Conservation (phyloP, 2,329 filamentous ascomycete genomes). For the Diaporthe citrichinensis region DNA sequence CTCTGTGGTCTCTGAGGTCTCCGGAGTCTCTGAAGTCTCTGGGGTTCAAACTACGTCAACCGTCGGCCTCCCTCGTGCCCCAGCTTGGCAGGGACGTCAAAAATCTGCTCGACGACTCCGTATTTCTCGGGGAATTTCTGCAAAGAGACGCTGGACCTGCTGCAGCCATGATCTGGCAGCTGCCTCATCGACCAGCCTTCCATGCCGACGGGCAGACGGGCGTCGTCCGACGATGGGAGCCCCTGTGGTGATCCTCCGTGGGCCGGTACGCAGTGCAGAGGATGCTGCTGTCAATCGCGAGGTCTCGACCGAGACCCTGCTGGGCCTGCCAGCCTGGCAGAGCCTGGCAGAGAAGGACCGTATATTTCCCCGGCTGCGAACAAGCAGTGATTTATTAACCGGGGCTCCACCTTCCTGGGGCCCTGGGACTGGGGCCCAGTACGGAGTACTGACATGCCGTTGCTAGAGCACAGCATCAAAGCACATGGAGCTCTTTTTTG, state of each 20-base stretch:
- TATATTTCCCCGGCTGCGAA: slow-evolving; percentile 39
- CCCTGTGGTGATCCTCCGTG: slow-evolving; percentile 34
- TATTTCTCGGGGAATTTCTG: slow-evolving; percentile 34
- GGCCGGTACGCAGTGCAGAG: slow-evolving; percentile 9
- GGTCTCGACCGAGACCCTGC: slow-evolving; percentile 29
- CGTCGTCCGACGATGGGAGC: slow-evolving; percentile 34
- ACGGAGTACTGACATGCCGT: slow-evolving; percentile 25
- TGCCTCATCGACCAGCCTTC: slow-evolving; percentile 30
- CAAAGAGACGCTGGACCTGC: slow-evolving; percentile 17
- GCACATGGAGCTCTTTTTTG: slow-evolving; percentile 35
- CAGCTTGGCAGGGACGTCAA: slow-evolving; percentile 33
- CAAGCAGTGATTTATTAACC: slow-evolving; percentile 28
- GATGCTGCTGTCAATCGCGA: slow-evolving; percentile 9
- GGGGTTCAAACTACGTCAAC: slow-evolving; percentile 19
- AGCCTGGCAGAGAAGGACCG: slow-evolving; percentile 27
- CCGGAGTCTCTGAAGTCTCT: neutral
- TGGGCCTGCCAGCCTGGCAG: slow-evolving; percentile 32
- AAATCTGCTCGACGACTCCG: slow-evolving; percentile 30
- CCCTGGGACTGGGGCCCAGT: slow-evolving; percentile 20
- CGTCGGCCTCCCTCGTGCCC: slow-evolving; percentile 1
- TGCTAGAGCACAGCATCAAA: slow-evolving; percentile 22
- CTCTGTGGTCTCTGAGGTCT: neutral
- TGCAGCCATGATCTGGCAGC: slow-evolving; percentile 32
- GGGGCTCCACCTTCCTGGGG: slow-evolving; percentile 38
- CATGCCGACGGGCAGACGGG: slow-evolving; percentile 32